Percentiles rank a stretch among this genome's conserved stretches.
Evolutionary conservation across 208 protist species (phyloP).

Genomic region (Leishmania lainsoni): DNA sequence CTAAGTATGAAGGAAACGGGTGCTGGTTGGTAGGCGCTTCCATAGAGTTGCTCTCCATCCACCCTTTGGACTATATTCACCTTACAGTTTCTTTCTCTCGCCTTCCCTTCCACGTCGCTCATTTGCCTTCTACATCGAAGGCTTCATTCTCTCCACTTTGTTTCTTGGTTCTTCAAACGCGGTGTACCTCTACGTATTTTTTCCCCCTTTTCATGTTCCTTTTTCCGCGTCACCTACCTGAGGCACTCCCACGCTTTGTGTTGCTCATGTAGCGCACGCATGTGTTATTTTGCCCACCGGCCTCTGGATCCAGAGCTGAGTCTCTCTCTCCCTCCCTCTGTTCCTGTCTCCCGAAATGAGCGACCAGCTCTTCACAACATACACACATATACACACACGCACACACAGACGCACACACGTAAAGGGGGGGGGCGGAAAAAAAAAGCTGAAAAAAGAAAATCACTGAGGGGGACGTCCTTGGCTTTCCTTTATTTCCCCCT

Average conservation of each 20-base stretch:
- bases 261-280: background rate
- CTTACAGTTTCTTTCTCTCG: background rate
- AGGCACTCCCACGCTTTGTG: background rate
- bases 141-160: background rate
- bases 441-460: too few species aligned
- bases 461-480: background rate
- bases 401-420: background rate
- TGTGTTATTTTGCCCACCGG: background rate
- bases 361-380: background rate
- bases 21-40: background rate
- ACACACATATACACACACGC: background rate
- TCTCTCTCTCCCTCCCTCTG: background rate
- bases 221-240: background rate
- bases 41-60: background rate
- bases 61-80: background rate
- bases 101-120: background rate
- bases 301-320: background rate
- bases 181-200: background rate
- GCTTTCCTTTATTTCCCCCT: background rate
- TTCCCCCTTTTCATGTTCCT: background rate
- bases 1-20: background rate
- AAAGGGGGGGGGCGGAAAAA: background rate
- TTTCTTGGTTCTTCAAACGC: background rate
- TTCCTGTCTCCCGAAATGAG: background rate
- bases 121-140: background rate